Evolutionary conservation across 1,284 basidiomycete species (phyloP).

Genomic region (Psilocybe mexicana): DNA sequence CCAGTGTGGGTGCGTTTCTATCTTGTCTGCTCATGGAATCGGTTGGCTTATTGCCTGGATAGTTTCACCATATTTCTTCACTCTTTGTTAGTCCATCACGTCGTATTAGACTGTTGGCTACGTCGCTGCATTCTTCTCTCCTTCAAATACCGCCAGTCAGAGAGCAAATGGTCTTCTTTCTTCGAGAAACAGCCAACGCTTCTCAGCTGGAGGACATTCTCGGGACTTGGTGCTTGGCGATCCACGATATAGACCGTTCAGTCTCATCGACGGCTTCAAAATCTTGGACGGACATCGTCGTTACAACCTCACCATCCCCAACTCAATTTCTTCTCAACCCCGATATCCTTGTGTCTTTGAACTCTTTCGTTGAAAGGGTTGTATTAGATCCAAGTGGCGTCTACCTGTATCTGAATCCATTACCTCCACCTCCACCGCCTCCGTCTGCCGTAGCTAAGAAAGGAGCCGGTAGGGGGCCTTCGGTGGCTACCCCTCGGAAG

Average conservation of each 20-base stretch:
- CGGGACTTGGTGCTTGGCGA: slow-evolving; percentile 79
- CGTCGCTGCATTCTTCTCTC: slow-evolving; percentile 70
- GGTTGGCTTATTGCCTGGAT: slow-evolving; percentile 17
- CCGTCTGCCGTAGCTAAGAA: slow-evolving; percentile 34
- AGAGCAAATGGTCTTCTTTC: slow-evolving; percentile 58
- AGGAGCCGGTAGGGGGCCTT: slow-evolving; percentile 29
- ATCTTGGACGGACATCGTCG: slow-evolving; percentile 54
- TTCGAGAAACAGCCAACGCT: slow-evolving; percentile 53
- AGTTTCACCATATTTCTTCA: slow-evolving; percentile 86
- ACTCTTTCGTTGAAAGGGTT: slow-evolving; percentile 53
- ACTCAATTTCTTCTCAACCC: slow-evolving; percentile 39
- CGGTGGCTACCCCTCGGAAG: slow-evolving; percentile 19
- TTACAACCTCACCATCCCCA: slow-evolving; percentile 12
- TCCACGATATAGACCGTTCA: slow-evolving; percentile 72
- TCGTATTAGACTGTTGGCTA: slow-evolving; percentile 71
- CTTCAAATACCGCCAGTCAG: slow-evolving; percentile 57
- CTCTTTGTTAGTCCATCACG: slow-evolving; percentile 83
- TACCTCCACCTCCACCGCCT: slow-evolving; percentile 40
- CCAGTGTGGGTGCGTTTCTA: slow-evolving; percentile 84
- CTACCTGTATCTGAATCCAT: slow-evolving; percentile 71
- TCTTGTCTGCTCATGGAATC: slow-evolving; percentile 5
- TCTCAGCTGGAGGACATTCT: slow-evolving; percentile 71
- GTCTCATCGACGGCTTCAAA: slow-evolving; percentile 54
- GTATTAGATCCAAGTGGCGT: slow-evolving; percentile 69
- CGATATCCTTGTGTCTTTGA: slow-evolving; percentile 34